These are phyloP conservation scores for Aspergillus bertholletiae DNA, from an alignment of 495 filamentous ascomycete species.

Conservation along the genomic window DNA sequence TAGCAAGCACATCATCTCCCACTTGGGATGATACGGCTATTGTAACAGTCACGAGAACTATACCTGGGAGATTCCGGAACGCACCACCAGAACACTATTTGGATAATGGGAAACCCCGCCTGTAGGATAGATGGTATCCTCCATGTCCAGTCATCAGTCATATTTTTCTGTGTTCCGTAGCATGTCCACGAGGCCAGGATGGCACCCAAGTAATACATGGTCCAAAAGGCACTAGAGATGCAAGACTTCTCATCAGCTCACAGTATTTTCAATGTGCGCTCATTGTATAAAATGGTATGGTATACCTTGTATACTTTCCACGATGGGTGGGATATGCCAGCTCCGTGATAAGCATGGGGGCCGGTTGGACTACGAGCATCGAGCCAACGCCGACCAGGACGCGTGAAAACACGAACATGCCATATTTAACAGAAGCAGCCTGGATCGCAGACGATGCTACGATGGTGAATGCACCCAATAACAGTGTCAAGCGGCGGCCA, in stretches of 20 bases:
- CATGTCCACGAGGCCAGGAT: constrained; percentile 36
- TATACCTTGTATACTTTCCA: constrained; percentile 54
- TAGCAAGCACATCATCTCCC: no score
- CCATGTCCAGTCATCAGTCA: constrained; percentile 43
- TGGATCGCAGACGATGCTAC: no score
- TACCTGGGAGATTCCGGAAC: constrained; percentile 45
- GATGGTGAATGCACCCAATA: constrained; percentile 11
- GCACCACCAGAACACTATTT: constrained; percentile 38
- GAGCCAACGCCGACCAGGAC: constrained; percentile 30
- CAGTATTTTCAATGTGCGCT: no score
- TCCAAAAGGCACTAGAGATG: constrained; percentile 56
- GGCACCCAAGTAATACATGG: constrained; percentile 53
- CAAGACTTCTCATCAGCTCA: no score
- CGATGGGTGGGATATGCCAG: constrained; percentile 61
- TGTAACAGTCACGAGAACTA: neutral
- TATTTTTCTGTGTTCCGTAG: constrained; percentile 23
- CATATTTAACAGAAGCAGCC: constrained; percentile 44
- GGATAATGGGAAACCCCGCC: constrained; percentile 35
- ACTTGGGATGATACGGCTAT: no score
- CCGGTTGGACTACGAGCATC: constrained; percentile 33
- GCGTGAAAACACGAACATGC: constrained; percentile 37
- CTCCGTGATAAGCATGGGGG: constrained; percentile 61
- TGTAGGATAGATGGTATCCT: constrained; percentile 42
- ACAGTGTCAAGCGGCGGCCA: constrained; percentile 15
- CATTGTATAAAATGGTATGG: no score